Base-by-base conservation (phyloP, 208 protist species). In the Acanthamoeba divionensis region DNA sequence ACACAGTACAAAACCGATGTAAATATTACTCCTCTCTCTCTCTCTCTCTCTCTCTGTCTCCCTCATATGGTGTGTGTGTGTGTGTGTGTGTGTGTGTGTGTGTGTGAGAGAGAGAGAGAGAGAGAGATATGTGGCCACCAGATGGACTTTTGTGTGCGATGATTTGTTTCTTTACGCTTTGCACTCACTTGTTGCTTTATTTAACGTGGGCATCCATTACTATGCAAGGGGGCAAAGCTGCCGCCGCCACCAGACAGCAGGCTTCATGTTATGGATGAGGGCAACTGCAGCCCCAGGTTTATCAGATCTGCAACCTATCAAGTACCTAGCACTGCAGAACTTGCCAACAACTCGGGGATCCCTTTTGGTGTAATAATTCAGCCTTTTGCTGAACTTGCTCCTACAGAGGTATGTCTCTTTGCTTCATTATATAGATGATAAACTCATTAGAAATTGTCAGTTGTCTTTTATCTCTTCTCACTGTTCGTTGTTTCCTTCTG, bases 281-380 rank as follows among this genome's bases (percentile, higher is more conserved):
- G 45, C 62, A 90, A 90, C 63, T 90, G 83, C 24, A 57, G 33
- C 3, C 83, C 83, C n/a, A 57, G 83, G 63, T 90, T 90, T 45
- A 90, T 90, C 31, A 57, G 83, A n/a, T 55, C 65, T n/a, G 71
- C 83, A 7, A 24, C 62, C 83, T 90, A 87, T n/a, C 54, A 73
- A 60, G 31, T 90, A 21, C 83, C 83, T 2, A 31, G 33, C 63
- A 47, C 62, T 5, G 31, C 83, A 5, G 83, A 90, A 41, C 83
- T 90, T 15, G 50, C 41, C 65, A 44, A 55, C 33, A 36, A 71
- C 15, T 57, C 38, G 26, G 41, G 83, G 38, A 21, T 90, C 13
- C 83, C 83, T 12, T 63, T 90, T 31, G 83, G 65, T 1, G 26
- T 77, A 8, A 18, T 90, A 50, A 54, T 90, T 26, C 83, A 90